Base-by-base conservation (phyloP, 257 asterid species). In the Solanum habrochaites region DNA sequence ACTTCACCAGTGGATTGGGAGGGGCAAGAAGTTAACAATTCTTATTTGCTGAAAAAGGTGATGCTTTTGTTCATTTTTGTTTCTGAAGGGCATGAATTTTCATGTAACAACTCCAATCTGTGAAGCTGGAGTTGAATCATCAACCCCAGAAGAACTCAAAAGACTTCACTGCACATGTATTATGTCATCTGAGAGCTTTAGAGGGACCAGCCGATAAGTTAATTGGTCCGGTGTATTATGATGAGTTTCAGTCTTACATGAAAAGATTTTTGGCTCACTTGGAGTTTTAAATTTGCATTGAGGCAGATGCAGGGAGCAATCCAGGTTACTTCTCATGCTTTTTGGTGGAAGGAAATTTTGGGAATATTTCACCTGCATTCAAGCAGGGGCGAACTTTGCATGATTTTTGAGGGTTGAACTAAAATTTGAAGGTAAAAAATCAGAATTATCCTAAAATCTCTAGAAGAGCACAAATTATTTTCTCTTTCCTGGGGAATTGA, bases 11-110 rank as follows among this genome's bases (percentile, higher is more conserved):
- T 72, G 80, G 58, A 69, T 72, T 87, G 83, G 60, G 80, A 49
- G 73, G 83, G 77, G 35, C 67, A 25, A 87, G 86, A 56, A 80
- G 69, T 47, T 11, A 29, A 40, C 31, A 14, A 83, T 35, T 85
- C 62, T 49, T 86, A 67, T 87, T 74, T 77, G 83, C 69, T 47
- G 62, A 60, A 81, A 88, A 83, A 86, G 91, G 94, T 92, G 83
- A 83, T 80, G 62, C 82, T 74, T 85, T 56, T 86, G 81, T 62
- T 82, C 85, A 29, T 81, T 56, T 18, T 56, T 56, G 64, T 56
- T 56, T 56, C 25, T 56, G 64, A 56, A 56, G 64, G 64, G 64
- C 25, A 56, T 56, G 64, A 56, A 20, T 56, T 56, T 49, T 80
- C 83, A 47, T 71, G n/a, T 32, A 85, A 31, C 58, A 31, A 70